These are phyloP conservation scores for Trypanosoma cruzi DNA, from an alignment of 208 protist genomes.

Conservation along the genomic window DNA sequence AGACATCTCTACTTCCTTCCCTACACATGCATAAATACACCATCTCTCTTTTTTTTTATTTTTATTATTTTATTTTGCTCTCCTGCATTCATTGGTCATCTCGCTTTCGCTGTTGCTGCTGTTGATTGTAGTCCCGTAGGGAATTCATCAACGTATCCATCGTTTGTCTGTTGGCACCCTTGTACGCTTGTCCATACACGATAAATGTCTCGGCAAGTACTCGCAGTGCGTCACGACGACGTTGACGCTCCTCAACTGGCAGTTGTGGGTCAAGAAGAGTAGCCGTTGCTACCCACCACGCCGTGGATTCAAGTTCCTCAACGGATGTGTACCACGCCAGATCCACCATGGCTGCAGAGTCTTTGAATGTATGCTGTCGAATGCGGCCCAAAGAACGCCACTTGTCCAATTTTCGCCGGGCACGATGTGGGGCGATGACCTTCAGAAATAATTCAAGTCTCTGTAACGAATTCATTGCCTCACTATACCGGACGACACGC, in stretches of 20 bases:
- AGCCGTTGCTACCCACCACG: slow-evolving; percentile 50
- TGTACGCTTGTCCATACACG: slow-evolving; percentile 72
- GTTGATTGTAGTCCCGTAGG: slow-evolving; percentile 72
- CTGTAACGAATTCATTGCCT: slow-evolving; percentile 21
- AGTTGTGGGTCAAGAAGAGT: slow-evolving; percentile 59
- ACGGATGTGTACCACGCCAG: slow-evolving; percentile 78
- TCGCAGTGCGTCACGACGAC: slow-evolving; percentile 55
- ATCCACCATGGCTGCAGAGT: slow-evolving; percentile 79
- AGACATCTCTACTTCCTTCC: background rate
- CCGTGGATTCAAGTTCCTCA: slow-evolving; percentile 71
- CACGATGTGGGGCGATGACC: slow-evolving; percentile 46
- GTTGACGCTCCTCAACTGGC: slow-evolving; percentile 28
- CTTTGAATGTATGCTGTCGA: slow-evolving; percentile 71
- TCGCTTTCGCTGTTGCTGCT: slow-evolving; percentile 51
- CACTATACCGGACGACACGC: slow-evolving; percentile 56
- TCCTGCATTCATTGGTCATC: background rate
- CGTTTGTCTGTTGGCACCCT: slow-evolving; percentile 72
- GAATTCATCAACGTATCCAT: slow-evolving; percentile 83
- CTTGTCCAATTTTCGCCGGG: slow-evolving; percentile 36
- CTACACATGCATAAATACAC: background rate
- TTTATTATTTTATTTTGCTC: too few species aligned
- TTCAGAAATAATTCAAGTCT: slow-evolving; percentile 33
- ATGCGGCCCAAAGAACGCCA: slow-evolving; percentile 43
- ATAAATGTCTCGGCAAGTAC: slow-evolving; percentile 64
- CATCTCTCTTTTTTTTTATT: background rate